Evolutionary conservation across 345 rosid species (phyloP), one percentile per base, ranked within the genome.

Genomic region (Turnera subulata): DNA sequence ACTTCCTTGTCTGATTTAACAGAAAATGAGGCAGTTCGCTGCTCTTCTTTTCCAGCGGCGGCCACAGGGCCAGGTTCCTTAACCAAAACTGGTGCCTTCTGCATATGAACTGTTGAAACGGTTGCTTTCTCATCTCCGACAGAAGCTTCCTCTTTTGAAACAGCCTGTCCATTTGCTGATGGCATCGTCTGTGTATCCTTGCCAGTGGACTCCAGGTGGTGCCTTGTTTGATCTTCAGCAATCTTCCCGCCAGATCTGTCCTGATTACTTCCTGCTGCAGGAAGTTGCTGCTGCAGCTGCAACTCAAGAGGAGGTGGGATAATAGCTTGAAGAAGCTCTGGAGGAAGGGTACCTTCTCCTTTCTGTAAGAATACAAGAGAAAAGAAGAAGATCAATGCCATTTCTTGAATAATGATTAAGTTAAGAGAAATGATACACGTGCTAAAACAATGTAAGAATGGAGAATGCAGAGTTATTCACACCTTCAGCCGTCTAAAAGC

Each of bases 401-500:
- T 32, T 39, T 20, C 24, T 43, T 50, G 11, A 61, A 40, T 13
- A 66, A n/a, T 58, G 24, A 46, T 54, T 21, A 47, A 44, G 22
- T 20, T 23, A 44, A 46, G 16, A 51, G 38, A 48, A 61, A 22
- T 25, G 35, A 26, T n/a, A 55, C 21, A 10, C 0, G 37, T 24
- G 16, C 1, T 25, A 6, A 26, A 46, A 48, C 17, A 0, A 22
- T 50, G 47, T 9, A 21, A 24, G 15, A 39, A 60, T n/a, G n/a
- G n/a, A n/a, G n/a, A 53, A 58, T 46, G 64, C 51, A 55, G 55
- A 50, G 19, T 64, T 43, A 55, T 44, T 26, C 59, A 65, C 58
- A 90, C 99, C 96, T 94, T 94, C 59, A 94, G 69, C 67, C 99
- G 83, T 69, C 97, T 80, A 67, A 94, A 94, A 60, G 96, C 99